A percentile compares a stretch with the other conserved stretches of the same genome.
These are phyloP conservation scores for Termitomyces sp. DNA, from an alignment of 768 basidiomycete genomes.

Conservation along the genomic window DNA sequence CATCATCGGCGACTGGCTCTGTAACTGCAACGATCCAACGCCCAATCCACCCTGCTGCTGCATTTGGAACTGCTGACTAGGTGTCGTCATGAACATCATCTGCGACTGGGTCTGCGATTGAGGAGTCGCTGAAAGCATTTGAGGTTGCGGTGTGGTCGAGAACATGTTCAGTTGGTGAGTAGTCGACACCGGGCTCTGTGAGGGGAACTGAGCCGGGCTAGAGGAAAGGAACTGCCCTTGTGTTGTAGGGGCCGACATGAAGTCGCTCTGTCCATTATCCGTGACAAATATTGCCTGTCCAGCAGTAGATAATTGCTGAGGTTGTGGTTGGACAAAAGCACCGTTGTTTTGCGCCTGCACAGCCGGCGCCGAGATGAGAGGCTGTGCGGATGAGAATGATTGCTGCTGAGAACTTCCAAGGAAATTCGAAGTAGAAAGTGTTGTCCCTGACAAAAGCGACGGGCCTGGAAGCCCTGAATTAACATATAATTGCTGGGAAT, in stretches of 20 bases:
- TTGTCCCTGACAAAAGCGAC: not conserved
- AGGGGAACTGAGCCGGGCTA: constrained; percentile 27
- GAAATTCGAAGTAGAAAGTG: not conserved
- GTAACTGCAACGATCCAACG: constrained; percentile 3
- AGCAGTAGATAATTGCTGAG: constrained; percentile 14
- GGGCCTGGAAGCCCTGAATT: constrained; percentile 5
- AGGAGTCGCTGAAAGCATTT: constrained; percentile 20
- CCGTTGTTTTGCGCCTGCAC: constrained; percentile 7
- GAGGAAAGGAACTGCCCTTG: constrained; percentile 27
- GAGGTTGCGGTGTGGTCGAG: constrained; percentile 22
- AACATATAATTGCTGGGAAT: constrained; percentile 16
- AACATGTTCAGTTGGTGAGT: constrained; percentile 17
- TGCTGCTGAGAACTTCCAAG: constrained; percentile 9
- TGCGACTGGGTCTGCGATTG: constrained; percentile 23
- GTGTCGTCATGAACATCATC: constrained; percentile 16
- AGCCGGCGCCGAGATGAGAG: constrained; percentile 14
- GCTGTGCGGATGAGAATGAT: constrained; percentile 18
- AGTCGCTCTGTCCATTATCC: constrained; percentile 12
- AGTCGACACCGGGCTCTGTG: constrained; percentile 26
- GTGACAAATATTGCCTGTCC: constrained; percentile 7
- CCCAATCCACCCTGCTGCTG: constrained; percentile 10
- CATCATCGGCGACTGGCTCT: constrained; percentile 14
- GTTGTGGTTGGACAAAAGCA: constrained; percentile 18
- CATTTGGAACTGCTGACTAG: constrained; percentile 23
- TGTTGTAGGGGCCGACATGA: constrained; percentile 21